phyloP scores from a whole-genome alignment of 805 yeast species.

The Jamesozyma spencerorum region DNA sequence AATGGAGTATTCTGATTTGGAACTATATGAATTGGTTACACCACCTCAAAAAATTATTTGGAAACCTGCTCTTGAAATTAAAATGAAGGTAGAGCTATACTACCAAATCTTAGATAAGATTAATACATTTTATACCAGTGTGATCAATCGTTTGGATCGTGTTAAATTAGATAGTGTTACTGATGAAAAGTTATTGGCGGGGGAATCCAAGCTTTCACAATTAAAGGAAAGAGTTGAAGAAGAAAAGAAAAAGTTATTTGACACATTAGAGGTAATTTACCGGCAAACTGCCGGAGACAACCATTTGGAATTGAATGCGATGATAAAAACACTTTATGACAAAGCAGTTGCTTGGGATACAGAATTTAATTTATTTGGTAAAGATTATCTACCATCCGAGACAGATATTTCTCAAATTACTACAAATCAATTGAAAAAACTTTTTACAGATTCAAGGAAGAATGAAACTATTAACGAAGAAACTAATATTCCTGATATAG shows the following conservation, averaged over 20 bases:
- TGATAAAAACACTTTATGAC: conserved; percentile 66
- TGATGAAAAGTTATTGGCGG: conserved; percentile 61
- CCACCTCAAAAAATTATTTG: conserved; percentile 67
- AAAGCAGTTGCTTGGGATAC: conserved; percentile 80
- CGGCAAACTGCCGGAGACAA: conserved; percentile 49
- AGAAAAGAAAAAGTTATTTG: conserved; percentile 41
- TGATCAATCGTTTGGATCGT: conserved; percentile 56
- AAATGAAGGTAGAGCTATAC: conserved; percentile 56
- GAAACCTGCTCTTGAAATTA: conserved; percentile 61
- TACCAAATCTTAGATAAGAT: conserved; percentile 45
- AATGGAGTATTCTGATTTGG: conserved; percentile 68
- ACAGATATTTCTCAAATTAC: conserved; percentile 87
- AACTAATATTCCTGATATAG: neutral
- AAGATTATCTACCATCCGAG: conserved; percentile 75
- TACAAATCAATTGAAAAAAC: conserved; percentile 70
- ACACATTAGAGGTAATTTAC: conserved; percentile 44
- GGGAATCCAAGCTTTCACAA: conserved; percentile 48
- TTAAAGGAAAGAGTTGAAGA: conserved; percentile 42
- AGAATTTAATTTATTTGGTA: conserved; percentile 74
- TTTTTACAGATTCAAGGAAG: conserved; percentile 33
- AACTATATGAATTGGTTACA: conserved; percentile 65
- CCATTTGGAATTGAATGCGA: conserved; percentile 60
- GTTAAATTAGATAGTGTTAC: conserved; percentile 71
- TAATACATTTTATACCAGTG: conserved; percentile 59
- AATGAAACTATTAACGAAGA: too few relatives aligned